Base-by-base conservation (phyloP, 768 basidiomycete species). In the Pisolithus albus region DNA sequence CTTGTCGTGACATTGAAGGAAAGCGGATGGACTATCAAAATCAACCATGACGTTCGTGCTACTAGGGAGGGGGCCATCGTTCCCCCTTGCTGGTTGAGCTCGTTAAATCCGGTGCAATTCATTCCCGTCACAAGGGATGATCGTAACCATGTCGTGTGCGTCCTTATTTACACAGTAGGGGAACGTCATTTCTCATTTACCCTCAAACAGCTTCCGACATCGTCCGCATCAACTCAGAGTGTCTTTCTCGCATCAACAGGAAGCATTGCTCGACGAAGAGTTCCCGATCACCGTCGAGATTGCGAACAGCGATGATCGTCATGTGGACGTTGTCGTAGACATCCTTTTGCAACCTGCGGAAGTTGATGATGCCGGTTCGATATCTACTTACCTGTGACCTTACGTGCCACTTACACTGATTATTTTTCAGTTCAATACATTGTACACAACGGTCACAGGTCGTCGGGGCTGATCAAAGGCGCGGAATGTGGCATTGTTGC, bases 291-390 rank as follows among this genome's bases (percentile, higher is more conserved):
- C 64, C 10, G 72, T 97, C 39, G 74, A 80, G 43, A 74, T 95
- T 13, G 78, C 70, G 4, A 96, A 93, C 61, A 61, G 70, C 5
- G 92, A 96, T 62, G 78, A 80, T 43, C 73, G 81, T 18, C 75
- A 82, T 23, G 66, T 97, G 10, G 81, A 88, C 15, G 68, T 90
- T 11, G 69, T 75, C 5, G 70, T 92, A 9, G 88, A 92, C 50
- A 77, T 88, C 5, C 72, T 95, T 51, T 67, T 97, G 32, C 90
- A 91, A 49, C 92, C 92, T 1, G 77, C 80, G 2, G 88, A 88
- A 57, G 73, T 82, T 46, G 89, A 90, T 55, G 78, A 81, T 52
- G 78, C 85, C 19, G 75, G 90, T 88, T 48, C 16, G 82, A 57
- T 18, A 47, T 36, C 36, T 24, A 30, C 9, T 38, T 38, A 26